phyloP scores from a whole-genome alignment of 441 rosid genomes.

The Kokia cookei region DNA sequence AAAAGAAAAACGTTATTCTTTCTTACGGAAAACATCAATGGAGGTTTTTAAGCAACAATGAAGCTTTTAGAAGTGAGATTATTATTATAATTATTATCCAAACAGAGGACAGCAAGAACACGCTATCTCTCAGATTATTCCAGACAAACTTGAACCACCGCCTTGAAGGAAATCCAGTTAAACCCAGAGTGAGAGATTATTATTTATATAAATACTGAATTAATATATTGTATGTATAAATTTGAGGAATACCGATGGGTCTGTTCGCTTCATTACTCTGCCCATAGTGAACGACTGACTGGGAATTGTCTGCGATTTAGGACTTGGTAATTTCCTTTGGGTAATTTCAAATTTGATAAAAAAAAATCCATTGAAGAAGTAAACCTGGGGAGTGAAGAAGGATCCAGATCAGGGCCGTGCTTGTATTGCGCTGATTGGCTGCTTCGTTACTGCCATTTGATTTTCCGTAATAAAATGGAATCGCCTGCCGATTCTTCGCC shows the following conservation, averaged over 20 bases:
- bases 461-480: conserved; percentile 45
- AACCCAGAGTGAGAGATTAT: neutral
- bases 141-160: neutral
- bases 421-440: conserved; percentile 48
- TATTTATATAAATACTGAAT: neutral
- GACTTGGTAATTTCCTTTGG: neutral
- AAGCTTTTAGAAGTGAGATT: too few species aligned
- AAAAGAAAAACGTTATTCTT: too few species aligned
- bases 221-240: neutral
- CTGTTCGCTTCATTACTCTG: neutral
- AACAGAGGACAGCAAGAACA: neutral
- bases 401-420: conserved; percentile 40
- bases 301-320: neutral
- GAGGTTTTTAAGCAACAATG: too few species aligned
- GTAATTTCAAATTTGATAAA: neutral
- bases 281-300: neutral
- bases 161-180: neutral
- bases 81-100: neutral
- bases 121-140: neutral
- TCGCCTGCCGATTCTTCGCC: conserved; percentile 32
- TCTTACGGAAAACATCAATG: too few species aligned
- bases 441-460: conserved; percentile 29
- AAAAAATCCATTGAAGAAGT: conserved; percentile 3
- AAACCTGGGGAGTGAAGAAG: conserved; percentile 50
- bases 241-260: neutral